Percentiles rank a stretch among this genome's conserved stretches.
phyloP scores from a whole-genome alignment of 1,139 yeast species.

The Sugiyamaella neomexicana region DNA sequence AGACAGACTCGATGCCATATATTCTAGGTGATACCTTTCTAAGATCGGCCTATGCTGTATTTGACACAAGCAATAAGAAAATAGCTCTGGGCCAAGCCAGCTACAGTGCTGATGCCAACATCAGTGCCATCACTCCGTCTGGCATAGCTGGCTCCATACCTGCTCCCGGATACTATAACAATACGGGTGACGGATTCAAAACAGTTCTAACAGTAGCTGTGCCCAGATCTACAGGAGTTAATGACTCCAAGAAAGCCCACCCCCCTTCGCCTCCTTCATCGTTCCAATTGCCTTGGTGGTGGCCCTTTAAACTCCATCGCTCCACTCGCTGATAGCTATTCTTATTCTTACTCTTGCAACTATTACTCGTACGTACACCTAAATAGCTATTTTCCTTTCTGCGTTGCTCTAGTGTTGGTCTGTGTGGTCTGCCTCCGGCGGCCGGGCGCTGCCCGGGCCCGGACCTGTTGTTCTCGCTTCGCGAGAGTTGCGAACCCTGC shows the following conservation, averaged over 20 bases:
- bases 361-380: not conserved
- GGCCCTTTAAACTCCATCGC: conserved; percentile 12
- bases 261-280: conserved; percentile 5
- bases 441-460: conserved; percentile 4
- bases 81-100: conserved; percentile 67
- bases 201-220: conserved; percentile 7
- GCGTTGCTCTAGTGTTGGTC: not conserved
- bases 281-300: conserved; percentile 18
- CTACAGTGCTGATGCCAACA: conserved; percentile 27
- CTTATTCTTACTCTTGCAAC: not conserved
- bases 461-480: conserved; percentile 1
- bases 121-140: conserved; percentile 28
- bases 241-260: not conserved
- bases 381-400: not conserved
- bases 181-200: not conserved
- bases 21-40: conserved; percentile 75
- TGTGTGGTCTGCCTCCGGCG: not conserved
- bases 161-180: conserved; percentile 19
- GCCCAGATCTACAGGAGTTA: not conserved
- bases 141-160: conserved; percentile 22
- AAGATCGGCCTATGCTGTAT: conserved; percentile 74
- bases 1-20: conserved; percentile 30
- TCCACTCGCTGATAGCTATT: not conserved
- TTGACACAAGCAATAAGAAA: conserved; percentile 65
- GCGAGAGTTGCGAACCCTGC: not conserved